Evolutionary conservation across 306 rosid genomes (phyloP), one percentile per base, ranked within the genome.

Genomic region (Quillaja saponaria): DNA sequence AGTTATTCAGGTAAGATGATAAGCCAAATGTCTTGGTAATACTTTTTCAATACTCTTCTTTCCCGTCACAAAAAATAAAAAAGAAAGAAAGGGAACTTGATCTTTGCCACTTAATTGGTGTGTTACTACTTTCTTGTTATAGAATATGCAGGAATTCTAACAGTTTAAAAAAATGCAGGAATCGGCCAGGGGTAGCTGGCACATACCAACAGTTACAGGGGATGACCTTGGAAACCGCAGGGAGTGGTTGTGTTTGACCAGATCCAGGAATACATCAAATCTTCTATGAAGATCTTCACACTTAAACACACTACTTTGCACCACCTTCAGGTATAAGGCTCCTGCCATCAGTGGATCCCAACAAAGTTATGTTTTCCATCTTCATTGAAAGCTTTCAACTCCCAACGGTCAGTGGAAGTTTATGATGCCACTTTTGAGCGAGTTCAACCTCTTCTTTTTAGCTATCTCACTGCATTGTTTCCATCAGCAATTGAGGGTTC

Each of bases 161-260:
- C 47, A 64, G 65, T 10, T 42, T 19, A 65, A 57, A 65, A 57
- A 25, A 31, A 12, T 65, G 63, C 85, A 88, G 98, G 98, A 92
- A 56, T 86, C 94, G 5, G 87, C 81, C 73, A 71, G 78, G 33
- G 96, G 96, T 63, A 63, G 79, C 20, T 88, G 96, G 96, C 96
- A 84, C 17, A 82, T 88, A 59, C 98, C 98, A 57, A 76, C 85
- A 4, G 69, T 69, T 55, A 69, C 89, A 1, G 83, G 71, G 13
- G 88, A 88, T 78, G 98, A 86, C 79, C 71, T 77, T 44, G 94
- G 82, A 58, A 73, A 79, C 64, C 89, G 85, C 41, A 86, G 86
- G 83, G 82, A 72, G 71, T 88, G 98, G 96, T 45, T 92, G 78
- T 92, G 98, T 57, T 90, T 80, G 51, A 74, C 81, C 57, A 81